Evolutionary conservation across 768 basidiomycete genomes (phyloP), one percentile per base, ranked within the genome.

Genomic region (Paxillus involutus): DNA sequence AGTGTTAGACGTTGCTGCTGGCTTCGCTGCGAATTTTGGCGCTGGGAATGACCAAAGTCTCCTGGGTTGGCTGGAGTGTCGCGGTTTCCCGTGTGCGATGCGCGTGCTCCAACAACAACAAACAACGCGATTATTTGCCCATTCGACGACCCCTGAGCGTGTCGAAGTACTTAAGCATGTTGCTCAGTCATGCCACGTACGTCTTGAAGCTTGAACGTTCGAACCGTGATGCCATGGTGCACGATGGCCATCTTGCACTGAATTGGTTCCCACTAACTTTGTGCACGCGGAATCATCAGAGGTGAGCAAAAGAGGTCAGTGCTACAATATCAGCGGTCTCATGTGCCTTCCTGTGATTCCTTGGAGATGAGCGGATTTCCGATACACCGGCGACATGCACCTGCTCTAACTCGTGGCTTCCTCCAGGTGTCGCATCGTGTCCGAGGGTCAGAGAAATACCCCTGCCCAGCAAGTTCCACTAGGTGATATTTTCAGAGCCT

Each of bases 21-120:
- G 51, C 41, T 47, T 37, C 40, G 36, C 39, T 53, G 53, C 30
- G 48, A 43, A 44, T 48, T 56, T 58, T 57, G 57, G 58, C 51
- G 57, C 59, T 64, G 61, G 56, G 60, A 54, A 57, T 52, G 64
- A 43, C 47, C 46, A 43, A 3, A 21, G 36, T 43, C 41, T 44
- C 36, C 39, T 30, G 51, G 19, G 48, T 8, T 48, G 47, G 51
- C 37, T 43, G 51, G 48, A 43, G 42, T 37, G 21, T 59, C 58
- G 47, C 54, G 52, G 32, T 36, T 48, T 54, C 53, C 48, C 52
- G 52, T 59, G 50, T 45, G 55, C 57, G 49, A 44, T 59, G 69
- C 74, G 74, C 74, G 74, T 74, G 70, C 63, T 59, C 54, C 67
- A 73, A 73, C 72, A 75, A 66, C 42, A 55, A 65, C 73, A 73